phyloP scores from a whole-genome alignment of 371 early-diverging fungal species.

The Zychaea mexicana region DNA sequence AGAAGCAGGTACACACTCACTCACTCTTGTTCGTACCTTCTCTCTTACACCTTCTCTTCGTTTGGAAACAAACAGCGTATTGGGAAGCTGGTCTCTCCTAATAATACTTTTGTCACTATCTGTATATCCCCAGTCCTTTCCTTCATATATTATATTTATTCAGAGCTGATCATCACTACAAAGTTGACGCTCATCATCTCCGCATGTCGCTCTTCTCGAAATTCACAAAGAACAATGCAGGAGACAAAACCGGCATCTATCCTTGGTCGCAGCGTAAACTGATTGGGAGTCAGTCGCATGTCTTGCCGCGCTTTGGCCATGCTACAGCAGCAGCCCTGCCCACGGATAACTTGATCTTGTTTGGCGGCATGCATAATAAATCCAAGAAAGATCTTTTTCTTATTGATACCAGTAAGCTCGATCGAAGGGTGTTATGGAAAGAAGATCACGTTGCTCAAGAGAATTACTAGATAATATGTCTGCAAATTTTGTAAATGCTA shows the following conservation, averaged over 20 bases:
- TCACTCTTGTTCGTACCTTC: too few relatives aligned
- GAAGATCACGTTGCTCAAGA: too few relatives aligned
- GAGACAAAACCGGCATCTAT: constrained; percentile 20
- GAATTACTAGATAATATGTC: constrained; percentile 35
- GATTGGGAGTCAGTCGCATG: constrained; percentile 26
- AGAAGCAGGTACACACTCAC: too few relatives aligned
- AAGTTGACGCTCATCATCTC: constrained; percentile 9
- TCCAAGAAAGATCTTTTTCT: constrained; percentile 58
- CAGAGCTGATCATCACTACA: too few relatives aligned
- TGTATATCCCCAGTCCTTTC: background rate
- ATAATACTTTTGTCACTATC: background rate
- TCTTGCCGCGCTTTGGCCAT: constrained; percentile 61
- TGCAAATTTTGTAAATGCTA: constrained; percentile 25
- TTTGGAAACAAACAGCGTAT: too few relatives aligned
- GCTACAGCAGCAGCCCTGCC: constrained; percentile 50
- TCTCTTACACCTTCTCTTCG: background rate
- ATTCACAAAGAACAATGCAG: constrained; percentile 40
- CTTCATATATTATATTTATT: background rate
- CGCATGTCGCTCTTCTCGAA: constrained; percentile 50
- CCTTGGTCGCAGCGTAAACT: constrained; percentile 53
- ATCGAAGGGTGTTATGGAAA: too few relatives aligned
- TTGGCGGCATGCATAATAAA: constrained; percentile 57
- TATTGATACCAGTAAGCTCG: constrained; percentile 64
- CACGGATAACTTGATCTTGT: constrained; percentile 48
- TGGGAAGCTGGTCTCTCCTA: too few relatives aligned